Conservation (phyloP, 805 yeast genomes). For the Sungouiella thailandica region DNA sequence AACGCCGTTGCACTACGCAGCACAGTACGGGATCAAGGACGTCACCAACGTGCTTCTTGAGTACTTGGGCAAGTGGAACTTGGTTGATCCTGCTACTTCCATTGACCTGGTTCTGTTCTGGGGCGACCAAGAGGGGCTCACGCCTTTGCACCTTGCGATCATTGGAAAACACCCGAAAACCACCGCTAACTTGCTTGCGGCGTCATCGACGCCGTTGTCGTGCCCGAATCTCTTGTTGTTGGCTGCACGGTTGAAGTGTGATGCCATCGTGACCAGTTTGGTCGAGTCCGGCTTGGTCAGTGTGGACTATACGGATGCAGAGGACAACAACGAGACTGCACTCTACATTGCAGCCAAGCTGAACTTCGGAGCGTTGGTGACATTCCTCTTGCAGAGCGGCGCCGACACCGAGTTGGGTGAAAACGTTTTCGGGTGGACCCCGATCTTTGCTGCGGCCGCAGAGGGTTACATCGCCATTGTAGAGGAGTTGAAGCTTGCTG, state of each 20-base stretch:
- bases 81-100: conserved; percentile 43
- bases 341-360: conserved; percentile 75
- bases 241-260: conserved; percentile 63
- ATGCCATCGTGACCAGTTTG: conserved; percentile 50
- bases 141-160: conserved; percentile 82
- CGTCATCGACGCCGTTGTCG: conserved; percentile 33
- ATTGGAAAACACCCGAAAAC: conserved; percentile 81
- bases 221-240: conserved; percentile 58
- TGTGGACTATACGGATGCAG: conserved; percentile 56
- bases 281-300: conserved; percentile 55
- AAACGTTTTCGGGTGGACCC: conserved; percentile 86
- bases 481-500: conserved; percentile 44
- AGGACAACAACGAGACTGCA: conserved; percentile 66
- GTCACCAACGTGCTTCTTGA: conserved; percentile 55
- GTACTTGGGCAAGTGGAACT: conserved; percentile 54
- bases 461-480: conserved; percentile 69
- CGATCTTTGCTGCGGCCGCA: conserved; percentile 82
- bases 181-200: conserved; percentile 50
- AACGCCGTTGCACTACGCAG: conserved; percentile 86
- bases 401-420: conserved; percentile 80
- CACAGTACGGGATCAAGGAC: conserved; percentile 75
- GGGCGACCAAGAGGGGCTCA: conserved; percentile 75
- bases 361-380: conserved; percentile 49
- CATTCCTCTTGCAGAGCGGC: conserved; percentile 47
- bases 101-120: conserved; percentile 54